phyloP scores from a whole-genome alignment of 768 basidiomycete species.

The Kwoniella botswanensis region DNA sequence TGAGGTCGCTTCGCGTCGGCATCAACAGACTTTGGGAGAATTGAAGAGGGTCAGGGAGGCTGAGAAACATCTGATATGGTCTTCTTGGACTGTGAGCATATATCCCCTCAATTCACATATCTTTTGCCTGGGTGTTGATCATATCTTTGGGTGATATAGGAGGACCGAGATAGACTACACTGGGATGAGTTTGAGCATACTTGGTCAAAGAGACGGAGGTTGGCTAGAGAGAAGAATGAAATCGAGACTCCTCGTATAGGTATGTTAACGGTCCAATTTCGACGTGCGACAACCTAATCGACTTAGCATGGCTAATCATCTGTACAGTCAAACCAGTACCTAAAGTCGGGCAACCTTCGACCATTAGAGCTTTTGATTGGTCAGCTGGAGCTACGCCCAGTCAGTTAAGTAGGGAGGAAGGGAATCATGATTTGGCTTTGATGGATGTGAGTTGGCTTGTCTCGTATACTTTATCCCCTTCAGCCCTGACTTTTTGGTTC shows the following conservation, averaged over 20 bases:
- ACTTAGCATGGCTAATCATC: not conserved
- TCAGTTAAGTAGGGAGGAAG: constrained; percentile 38
- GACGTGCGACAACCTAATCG: not conserved
- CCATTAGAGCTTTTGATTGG: constrained; percentile 45
- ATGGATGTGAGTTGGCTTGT: constrained; percentile 48
- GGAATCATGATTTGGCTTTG: constrained; percentile 41
- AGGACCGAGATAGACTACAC: constrained; percentile 77
- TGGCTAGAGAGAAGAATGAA: constrained; percentile 83
- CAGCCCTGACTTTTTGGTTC: not conserved
- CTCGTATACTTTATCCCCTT: constrained; percentile 1
- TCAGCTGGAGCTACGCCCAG: constrained; percentile 42
- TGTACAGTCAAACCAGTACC: constrained; percentile 49
- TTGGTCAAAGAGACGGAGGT: constrained; percentile 77
- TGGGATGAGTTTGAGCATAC: constrained; percentile 87
- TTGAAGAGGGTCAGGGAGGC: constrained; percentile 68
- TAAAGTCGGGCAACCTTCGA: constrained; percentile 27
- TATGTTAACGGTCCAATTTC: constrained; percentile 53
- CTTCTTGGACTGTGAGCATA: constrained; percentile 80
- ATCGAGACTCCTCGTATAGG: constrained; percentile 77
- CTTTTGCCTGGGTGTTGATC: not conserved
- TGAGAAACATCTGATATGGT: constrained; percentile 81
- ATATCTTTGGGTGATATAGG: constrained; percentile 59
- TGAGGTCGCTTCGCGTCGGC: constrained; percentile 76
- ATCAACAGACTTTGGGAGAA: constrained; percentile 70
- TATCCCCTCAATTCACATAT: not conserved